Base-by-base conservation (phyloP, 2,329 filamentous ascomycete genomes). In the Botrytis squamosa region DNA sequence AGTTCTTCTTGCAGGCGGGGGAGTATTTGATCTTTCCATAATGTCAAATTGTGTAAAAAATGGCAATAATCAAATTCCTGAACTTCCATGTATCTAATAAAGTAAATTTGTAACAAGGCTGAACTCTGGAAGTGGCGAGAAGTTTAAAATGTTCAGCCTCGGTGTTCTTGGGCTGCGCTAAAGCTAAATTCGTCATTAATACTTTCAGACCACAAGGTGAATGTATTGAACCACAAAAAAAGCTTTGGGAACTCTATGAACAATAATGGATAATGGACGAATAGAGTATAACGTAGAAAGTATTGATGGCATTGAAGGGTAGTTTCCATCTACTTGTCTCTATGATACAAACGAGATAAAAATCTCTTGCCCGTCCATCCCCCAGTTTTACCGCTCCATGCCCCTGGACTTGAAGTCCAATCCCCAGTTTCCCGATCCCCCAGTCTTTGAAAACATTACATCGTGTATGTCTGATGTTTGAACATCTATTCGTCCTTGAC, bases 401-500 rank as follows among this genome's bases (percentile, higher is more conserved):
- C 14, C 42, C 44, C 36, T 44, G 8, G 44, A 72, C 29, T 59
- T 22, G 18, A 33, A n/a, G 38, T 44, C 40, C 42, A 67, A 52
- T 25, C 16, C 44, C 60, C 70, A 44, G 18, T 42, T 29, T 5
- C 63, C 18, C 8, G 36, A 46, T 49, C 12, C 70, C 62, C 38
- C 29, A 55, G 25, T 57, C 66, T 42, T 68, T 63, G 33, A 49
- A 57, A 68, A 60, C 49, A 59, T 67, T 46, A 67, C 36, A 44
- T 67, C 46, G 38, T 67, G 49, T 25, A 67, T 29, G 18, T 40
- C 60, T 59, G 64, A 52, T n/a, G 38, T 20, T 66, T 16, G 49
- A 46, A 20, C 59, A 60, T 78, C 75, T 81, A 92, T 85, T 92
- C 90, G 83, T 92, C 90, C 88, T 92, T 92, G 80, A 85, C 89